Base-by-base conservation (phyloP, 2,329 filamentous ascomycete species). In the Aspergillus sp. region DNA sequence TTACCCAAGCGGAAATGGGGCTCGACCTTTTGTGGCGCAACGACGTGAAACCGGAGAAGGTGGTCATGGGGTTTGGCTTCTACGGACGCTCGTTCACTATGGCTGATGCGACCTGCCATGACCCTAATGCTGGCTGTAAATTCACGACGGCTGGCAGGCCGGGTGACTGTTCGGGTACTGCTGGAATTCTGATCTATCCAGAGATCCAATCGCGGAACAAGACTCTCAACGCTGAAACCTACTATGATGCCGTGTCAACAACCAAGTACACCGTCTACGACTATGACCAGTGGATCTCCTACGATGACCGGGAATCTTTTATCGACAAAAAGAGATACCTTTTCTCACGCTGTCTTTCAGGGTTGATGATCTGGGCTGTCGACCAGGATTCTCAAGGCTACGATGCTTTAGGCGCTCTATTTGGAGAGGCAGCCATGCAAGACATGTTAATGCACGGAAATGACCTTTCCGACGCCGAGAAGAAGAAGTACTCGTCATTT, bases 1-100 rank as follows among this genome's bases (percentile, higher is more conserved):
- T 54, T 4, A 53, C 52, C 6, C n/a, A n/a, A n/a, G n/a, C n/a
- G n/a, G 46, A 61, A 3, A 22, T 39, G 1, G 52, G 53, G 0
- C 28, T 66, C 0, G 53, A 67, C 3, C 55, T 70, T 0, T 44
- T 71, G 2, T 71, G 68, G 64, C 49, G 62, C 3, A 58, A 54
- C 15, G 41, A 57, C 16, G 44, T 73, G 1, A 38, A 47, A 0
- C 49, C 68, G 0, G 26, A 41, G 0, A 64, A 69, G 36, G 39
- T 72, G 5, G 51, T 46, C 3, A 31, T 72, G 6, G 68, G 68
- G 2, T 20, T 66, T 2, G 64, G 54, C 3, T 71, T 67, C 36
- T 72, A 72, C 40, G 64, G 66, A 4, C 51, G 58, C 2, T 45
- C 44, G 1, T 62, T 57, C 34, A 53, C 47, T 1, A 24, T 59